A percentile compares a stretch with the other conserved stretches of the same genome.
phyloP scores from a whole-genome alignment of 164 flowering plant species.

The Paratinospora sagittata region DNA sequence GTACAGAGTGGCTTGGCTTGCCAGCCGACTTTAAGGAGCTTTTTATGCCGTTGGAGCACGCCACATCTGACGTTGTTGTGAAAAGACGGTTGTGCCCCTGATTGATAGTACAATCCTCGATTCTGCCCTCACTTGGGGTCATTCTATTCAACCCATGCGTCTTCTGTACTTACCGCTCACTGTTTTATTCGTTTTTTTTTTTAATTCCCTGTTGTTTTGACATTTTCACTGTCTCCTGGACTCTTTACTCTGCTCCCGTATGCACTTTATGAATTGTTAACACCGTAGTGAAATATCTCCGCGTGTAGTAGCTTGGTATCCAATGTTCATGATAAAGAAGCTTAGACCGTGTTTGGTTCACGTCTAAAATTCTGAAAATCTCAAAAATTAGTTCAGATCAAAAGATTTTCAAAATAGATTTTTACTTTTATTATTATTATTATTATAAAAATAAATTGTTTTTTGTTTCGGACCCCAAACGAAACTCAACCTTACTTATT shows the following conservation, averaged over 20 bases:
- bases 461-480: no score
- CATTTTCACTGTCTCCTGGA: background rate
- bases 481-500: no score
- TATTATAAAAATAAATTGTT: no score
- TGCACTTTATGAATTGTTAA: no score
- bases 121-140: background rate
- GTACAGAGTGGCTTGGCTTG: background rate
- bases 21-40: slow-evolving; percentile 1
- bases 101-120: background rate
- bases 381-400: no score
- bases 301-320: no score
- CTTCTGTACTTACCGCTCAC: background rate
- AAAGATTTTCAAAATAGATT: no score
- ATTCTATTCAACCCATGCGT: background rate
- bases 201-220: background rate
- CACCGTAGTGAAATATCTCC: no score
- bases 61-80: background rate
- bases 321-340: no score
- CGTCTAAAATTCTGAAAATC: no score
- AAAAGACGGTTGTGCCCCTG: slow-evolving; percentile 19
- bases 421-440: no score
- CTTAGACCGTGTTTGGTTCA: no score
- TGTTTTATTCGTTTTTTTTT: background rate
- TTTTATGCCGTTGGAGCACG: slow-evolving; percentile 7
- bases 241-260: background rate